Evolutionary conservation across 2,329 filamentous ascomycete species (phyloP), one percentile per base, ranked within the genome.

Genomic region (Claviceps digitariae): DNA sequence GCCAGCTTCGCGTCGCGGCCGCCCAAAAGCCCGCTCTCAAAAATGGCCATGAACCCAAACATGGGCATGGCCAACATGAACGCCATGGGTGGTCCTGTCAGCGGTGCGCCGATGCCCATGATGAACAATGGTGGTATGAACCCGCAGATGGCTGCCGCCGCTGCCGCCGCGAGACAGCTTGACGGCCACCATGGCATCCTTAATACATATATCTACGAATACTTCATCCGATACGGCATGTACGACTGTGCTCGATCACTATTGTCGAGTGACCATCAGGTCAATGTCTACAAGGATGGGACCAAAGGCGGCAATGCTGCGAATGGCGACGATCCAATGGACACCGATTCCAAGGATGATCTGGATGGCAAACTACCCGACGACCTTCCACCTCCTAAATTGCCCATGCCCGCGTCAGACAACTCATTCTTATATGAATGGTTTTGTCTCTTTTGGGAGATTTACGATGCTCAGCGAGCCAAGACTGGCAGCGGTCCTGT

Each of bases 381-480:
- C 54, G 90, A 95, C 63, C 77, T 97, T 41, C 91, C 91, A 4
- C 76, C 80, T 7, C 84, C 89, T 13, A 82, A 82, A 57, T 74
- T 89, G 6, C 82, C 83, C 13, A 77, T 75, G 65, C 78, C 79
- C 49, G 75, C 75, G 56, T 78, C 78, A 52, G 86, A 85, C 62
- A 86, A 80, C 57, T 88, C 87, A 27, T 97, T 98, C 64, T 75
- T 98, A n/a, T 86, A 89, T 61, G 93, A 97, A 64, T 98, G 93
- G 93, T 98, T 94, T 74, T 88, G 84, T 64, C 79, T 96, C 51
- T 98, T 98, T 69, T 97, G 90, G 90, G 93, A 98, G 63, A 89
- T 97, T 61, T 94, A 87, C 69, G 83, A 83, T 64, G 88, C 89
- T 53, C 87, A 91, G 65, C 86, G 88, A 63, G 80, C 77, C 62